phyloP scores from a whole-genome alignment of 1,139 yeast genomes.

The Torulaspora pretoriensis region DNA sequence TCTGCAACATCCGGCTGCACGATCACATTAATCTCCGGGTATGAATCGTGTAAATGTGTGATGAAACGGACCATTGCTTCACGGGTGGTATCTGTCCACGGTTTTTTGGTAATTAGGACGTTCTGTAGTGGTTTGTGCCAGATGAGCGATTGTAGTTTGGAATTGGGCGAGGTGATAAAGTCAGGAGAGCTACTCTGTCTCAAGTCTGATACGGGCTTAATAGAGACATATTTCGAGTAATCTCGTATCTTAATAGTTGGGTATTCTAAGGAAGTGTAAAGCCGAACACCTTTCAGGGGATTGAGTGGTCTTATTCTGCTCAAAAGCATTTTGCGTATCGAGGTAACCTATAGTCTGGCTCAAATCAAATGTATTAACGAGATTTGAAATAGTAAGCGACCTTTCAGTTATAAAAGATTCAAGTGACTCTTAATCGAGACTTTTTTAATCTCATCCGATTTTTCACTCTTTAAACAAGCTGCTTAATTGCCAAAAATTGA shows the following conservation, averaged over 20 bases:
- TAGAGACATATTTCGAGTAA: slow-evolving; percentile 24
- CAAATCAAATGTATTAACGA: too few relatives aligned
- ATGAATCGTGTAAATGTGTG: slow-evolving; percentile 48
- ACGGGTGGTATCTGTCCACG: slow-evolving; percentile 65
- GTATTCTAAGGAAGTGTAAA: slow-evolving; percentile 12
- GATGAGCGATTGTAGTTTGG: slow-evolving; percentile 47
- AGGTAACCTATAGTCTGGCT: too few relatives aligned
- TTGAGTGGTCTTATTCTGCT: slow-evolving; percentile 4
- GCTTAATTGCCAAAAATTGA: not conserved
- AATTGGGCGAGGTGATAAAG: slow-evolving; percentile 43
- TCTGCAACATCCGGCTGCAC: slow-evolving; percentile 74
- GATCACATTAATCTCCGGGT: slow-evolving; percentile 70
- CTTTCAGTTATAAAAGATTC: too few relatives aligned
- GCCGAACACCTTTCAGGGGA: slow-evolving; percentile 8
- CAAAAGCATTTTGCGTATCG: not conserved
- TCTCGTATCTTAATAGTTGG: slow-evolving; percentile 23
- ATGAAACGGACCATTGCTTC: slow-evolving; percentile 65
- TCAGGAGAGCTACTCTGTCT: slow-evolving; percentile 37
- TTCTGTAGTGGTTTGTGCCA: slow-evolving; percentile 60
- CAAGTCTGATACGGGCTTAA: slow-evolving; percentile 29
- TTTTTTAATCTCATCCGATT: not conserved
- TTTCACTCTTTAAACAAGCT: not conserved
- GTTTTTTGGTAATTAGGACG: slow-evolving; percentile 77
- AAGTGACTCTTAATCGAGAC: not conserved
- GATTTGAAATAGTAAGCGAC: too few relatives aligned